These are phyloP conservation scores for Auricularia cornea DNA, from an alignment of 768 basidiomycete genomes.

Conservation along the genomic window DNA sequence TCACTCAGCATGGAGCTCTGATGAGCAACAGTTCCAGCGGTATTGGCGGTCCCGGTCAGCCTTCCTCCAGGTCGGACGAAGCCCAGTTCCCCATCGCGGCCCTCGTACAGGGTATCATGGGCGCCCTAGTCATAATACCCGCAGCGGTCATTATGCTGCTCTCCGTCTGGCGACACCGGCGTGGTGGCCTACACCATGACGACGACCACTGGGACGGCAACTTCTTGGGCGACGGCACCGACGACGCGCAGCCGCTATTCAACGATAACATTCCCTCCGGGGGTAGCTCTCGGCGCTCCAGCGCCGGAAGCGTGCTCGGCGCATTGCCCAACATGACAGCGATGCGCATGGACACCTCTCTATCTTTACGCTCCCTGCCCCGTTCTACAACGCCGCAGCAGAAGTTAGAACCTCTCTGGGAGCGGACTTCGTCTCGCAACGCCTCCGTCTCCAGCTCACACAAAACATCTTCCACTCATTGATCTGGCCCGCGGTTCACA, in stretches of 20 bases:
- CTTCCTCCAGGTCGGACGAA: no score
- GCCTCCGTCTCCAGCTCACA: no score
- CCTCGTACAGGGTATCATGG: background rate
- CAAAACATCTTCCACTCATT: no score
- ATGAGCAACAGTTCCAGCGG: background rate
- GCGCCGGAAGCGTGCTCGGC: background rate
- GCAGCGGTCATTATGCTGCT: background rate
- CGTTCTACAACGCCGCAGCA: background rate
- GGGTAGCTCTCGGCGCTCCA: background rate
- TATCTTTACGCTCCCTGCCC: background rate
- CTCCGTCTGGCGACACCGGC: background rate
- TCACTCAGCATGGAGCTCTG: background rate
- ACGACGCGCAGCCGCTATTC: conserved; percentile 27
- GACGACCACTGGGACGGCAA: conserved; percentile 12
- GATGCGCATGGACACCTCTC: background rate
- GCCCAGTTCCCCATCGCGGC: background rate
- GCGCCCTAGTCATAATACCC: background rate
- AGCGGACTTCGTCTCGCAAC: no score
- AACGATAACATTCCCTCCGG: conserved; percentile 19
- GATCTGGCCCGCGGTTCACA: no score
- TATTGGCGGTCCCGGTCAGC: background rate
- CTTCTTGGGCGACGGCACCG: conserved; percentile 24
- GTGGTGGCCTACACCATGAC: background rate
- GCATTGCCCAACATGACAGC: background rate
- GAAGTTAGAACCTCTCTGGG: background rate